These are phyloP conservation scores for Trametes cinnabarina DNA, from an alignment of 768 basidiomycete species.

Conservation along the genomic window DNA sequence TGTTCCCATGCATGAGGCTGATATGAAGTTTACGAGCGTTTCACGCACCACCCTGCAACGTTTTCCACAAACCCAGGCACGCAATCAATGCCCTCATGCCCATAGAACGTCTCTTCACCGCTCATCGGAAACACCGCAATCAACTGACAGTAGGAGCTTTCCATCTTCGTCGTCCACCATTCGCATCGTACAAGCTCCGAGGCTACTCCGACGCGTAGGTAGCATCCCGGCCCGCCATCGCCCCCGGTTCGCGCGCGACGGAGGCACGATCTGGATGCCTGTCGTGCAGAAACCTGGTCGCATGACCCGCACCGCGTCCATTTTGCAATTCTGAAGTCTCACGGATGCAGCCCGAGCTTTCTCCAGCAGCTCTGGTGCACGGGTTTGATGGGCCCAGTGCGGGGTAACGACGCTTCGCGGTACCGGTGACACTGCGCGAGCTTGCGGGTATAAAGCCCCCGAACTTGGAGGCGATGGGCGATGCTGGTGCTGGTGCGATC, in stretches of 20 bases:
- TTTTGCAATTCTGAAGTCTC: neutral
- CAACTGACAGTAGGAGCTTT: neutral
- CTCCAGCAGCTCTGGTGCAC: neutral
- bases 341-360: neutral
- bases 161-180: neutral
- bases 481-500: neutral
- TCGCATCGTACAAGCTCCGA: neutral
- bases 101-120: neutral
- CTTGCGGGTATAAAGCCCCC: slow-evolving; percentile 3
- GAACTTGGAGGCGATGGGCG: neutral
- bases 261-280: neutral
- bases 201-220: neutral
- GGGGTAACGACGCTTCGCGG: neutral
- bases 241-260: neutral
- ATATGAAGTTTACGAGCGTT: too few relatives aligned
- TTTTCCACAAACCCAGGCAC: neutral
- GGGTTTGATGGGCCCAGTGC: slow-evolving; percentile 4
- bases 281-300: neutral
- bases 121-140: neutral
- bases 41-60: too few relatives aligned
- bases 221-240: slow-evolving; percentile 1
- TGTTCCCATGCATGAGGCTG: too few relatives aligned
- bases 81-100: neutral
- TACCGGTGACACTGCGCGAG: slow-evolving; percentile 2
- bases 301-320: slow-evolving; percentile 3